These are phyloP conservation scores for Pleurotus sapidus DNA, from an alignment of 768 basidiomycete genomes.

Conservation along the genomic window DNA sequence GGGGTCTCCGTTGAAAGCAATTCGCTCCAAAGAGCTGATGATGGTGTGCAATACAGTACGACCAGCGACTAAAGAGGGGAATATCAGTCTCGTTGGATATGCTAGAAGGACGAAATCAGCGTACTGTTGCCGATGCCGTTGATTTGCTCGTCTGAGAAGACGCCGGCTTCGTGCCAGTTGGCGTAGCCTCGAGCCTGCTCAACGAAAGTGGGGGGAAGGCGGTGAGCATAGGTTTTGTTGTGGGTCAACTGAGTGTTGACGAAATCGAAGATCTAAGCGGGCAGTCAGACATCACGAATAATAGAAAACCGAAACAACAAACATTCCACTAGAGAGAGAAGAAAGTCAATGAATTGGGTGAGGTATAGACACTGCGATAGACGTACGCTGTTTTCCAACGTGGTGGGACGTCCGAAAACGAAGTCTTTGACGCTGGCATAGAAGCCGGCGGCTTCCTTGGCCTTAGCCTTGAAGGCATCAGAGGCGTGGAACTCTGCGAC, in stretches of 20 bases:
- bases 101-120: conserved; percentile 17
- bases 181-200: conserved; percentile 75
- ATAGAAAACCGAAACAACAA: conserved; percentile 21
- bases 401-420: conserved; percentile 64
- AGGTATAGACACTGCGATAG: neutral
- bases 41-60: conserved; percentile 75
- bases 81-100: neutral
- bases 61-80: conserved; percentile 60
- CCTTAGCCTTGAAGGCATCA: conserved; percentile 59
- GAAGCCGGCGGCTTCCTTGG: conserved; percentile 59
- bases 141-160: conserved; percentile 65
- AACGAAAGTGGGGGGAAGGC: conserved; percentile 74
- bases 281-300: conserved; percentile 13
- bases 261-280: conserved; percentile 66
- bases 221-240: conserved; percentile 79
- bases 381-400: conserved; percentile 68
- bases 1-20: conserved; percentile 77
- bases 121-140: conserved; percentile 76
- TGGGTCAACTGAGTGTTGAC: conserved; percentile 73
- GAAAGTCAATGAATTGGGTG: conserved; percentile 11
- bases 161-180: conserved; percentile 73
- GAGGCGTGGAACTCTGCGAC: conserved; percentile 59
- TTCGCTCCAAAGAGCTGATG: conserved; percentile 67
- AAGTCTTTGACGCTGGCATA: conserved; percentile 66
- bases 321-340: conserved; percentile 71